Evolutionary conservation across 169 alveolate species (phyloP), one percentile per base, ranked within the genome.

Genomic region (Plasmodium gonderi): DNA sequence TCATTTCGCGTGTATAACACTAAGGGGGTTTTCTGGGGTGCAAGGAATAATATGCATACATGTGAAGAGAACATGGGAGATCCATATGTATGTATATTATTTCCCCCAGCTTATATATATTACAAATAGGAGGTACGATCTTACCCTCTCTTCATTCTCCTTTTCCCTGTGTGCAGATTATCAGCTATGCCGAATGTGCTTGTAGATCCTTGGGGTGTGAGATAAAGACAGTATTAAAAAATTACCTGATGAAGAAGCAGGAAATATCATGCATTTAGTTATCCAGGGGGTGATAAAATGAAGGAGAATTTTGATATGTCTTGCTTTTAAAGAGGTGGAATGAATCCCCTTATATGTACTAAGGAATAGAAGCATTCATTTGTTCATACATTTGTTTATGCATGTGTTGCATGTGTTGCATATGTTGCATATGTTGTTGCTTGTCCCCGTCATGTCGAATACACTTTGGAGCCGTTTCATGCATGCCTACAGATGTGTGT

Each of bases 161-260:
- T 23, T 26, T 7, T 47, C 40, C 44, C 64, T 42, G 7, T 31
- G 54, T 68, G 38, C 51, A 82, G 91, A 60, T 82, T 29, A 82
- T 72, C 42, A 49, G 82, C 20, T 82, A 82, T 23, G 91, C 82
- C 38, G 91, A 82, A 45, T 68, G 82, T 4, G 92, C 92, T 6
- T 82, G 92, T 17, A 82, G 77, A 9, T 82, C 92, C 17, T 60
- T 82, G 49, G 92, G 92, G 17, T 69, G 75, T 26, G 92, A 82
- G 42, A 82, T 82, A 82, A 82, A 82, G 77, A 82, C 75, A 7
- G 65, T 49, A n/a, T 38, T 82, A 74, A 82, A 82, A 82, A 69
- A 82, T 38, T 82, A 47, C 64, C 54, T 74, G 45, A 11, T 26
- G 44, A 82, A 82, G 64, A 60, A 68, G 31, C n/a, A 67, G 12